Evolutionary conservation across 208 protist genomes (phyloP).

Genomic region (Trypanosoma congolense): DNA sequence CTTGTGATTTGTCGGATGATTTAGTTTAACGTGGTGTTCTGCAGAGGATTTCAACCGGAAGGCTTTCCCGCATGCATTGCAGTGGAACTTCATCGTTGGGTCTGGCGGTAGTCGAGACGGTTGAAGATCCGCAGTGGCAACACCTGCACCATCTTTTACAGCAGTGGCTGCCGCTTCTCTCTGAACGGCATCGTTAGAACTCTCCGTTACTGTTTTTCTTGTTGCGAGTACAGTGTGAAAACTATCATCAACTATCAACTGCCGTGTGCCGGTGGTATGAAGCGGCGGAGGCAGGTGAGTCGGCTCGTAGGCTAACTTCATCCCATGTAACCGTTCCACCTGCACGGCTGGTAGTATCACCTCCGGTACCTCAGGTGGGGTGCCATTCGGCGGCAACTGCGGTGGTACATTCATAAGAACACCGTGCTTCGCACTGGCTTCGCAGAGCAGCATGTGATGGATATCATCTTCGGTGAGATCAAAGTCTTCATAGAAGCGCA

Average conservation of each 20-base stretch:
- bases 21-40: conserved; percentile 42
- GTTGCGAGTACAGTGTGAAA: neutral
- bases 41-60: conserved; percentile 36
- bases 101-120: conserved; percentile 30
- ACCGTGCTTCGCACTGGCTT: conserved; percentile 73
- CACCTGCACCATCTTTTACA: neutral
- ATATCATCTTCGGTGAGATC: conserved; percentile 31
- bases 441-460: conserved; percentile 41
- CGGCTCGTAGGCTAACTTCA: conserved; percentile 20
- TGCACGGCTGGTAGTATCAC: conserved; percentile 33
- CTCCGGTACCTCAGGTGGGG: conserved; percentile 43
- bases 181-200: neutral
- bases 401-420: conserved; percentile 69
- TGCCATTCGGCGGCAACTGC: conserved; percentile 50
- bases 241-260: conserved; percentile 37
- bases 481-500: conserved; percentile 25
- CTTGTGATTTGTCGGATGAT: conserved; percentile 22
- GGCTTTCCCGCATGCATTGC: conserved; percentile 48
- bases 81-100: conserved; percentile 46
- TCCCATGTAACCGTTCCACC: conserved; percentile 26
- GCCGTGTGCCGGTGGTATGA: conserved; percentile 19
- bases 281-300: conserved; percentile 24
- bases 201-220: neutral
- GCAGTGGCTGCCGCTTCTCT: neutral
- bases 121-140: conserved; percentile 16